phyloP scores from a whole-genome alignment of 805 yeast species.

The Monosporozyma unispora region DNA sequence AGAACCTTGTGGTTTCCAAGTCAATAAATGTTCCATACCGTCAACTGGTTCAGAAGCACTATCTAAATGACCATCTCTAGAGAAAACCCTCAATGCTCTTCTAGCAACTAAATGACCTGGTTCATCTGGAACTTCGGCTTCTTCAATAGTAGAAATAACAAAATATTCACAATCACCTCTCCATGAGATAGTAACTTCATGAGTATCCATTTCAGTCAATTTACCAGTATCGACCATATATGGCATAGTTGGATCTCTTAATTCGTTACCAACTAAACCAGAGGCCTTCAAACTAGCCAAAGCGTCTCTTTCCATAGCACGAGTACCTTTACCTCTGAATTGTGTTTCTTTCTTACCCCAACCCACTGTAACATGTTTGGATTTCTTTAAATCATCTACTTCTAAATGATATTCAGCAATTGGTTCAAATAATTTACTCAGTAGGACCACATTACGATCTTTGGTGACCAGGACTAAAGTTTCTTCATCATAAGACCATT shows the following conservation, averaged over 20 bases:
- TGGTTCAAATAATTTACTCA: slow-evolving; percentile 74
- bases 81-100: slow-evolving; percentile 76
- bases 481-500: slow-evolving; percentile 92
- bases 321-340: slow-evolving; percentile 88
- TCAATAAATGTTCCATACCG: slow-evolving; percentile 58
- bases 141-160: slow-evolving; percentile 56
- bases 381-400: slow-evolving; percentile 53
- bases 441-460: slow-evolving; percentile 50
- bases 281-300: slow-evolving; percentile 40
- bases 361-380: slow-evolving; percentile 89
- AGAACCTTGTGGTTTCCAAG: slow-evolving; percentile 92
- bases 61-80: slow-evolving; percentile 66
- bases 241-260: slow-evolving; percentile 86
- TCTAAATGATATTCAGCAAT: slow-evolving; percentile 54
- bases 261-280: slow-evolving; percentile 57
- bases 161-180: slow-evolving; percentile 90
- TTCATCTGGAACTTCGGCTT: slow-evolving; percentile 33
- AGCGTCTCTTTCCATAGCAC: slow-evolving; percentile 59
- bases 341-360: slow-evolving; percentile 99
- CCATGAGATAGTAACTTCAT: slow-evolving; percentile 61
- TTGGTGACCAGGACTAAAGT: slow-evolving; percentile 59
- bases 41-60: slow-evolving; percentile 87
- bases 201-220: slow-evolving; percentile 46
- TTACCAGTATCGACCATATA: slow-evolving; percentile 62
- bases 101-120: slow-evolving; percentile 33